phyloP scores from a whole-genome alignment of 371 early-diverging fungal species.

The Lichtheimia ornata region DNA sequence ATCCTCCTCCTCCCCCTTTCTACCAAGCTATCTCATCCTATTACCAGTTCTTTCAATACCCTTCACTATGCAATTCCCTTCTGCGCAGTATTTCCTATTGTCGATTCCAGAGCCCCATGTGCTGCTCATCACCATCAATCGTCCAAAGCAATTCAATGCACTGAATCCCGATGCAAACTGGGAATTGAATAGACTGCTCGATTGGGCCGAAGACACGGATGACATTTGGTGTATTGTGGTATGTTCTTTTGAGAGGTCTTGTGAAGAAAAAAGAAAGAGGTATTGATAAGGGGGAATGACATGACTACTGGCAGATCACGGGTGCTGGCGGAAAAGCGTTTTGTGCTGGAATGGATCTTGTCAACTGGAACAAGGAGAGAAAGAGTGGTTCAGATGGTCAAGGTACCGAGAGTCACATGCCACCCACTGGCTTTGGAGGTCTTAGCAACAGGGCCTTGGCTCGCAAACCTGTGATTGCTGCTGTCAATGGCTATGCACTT shows the following conservation, averaged over 20 bases:
- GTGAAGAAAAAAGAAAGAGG: not conserved
- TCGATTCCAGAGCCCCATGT: constrained; percentile 40
- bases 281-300: not conserved
- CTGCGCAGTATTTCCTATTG: constrained; percentile 33
- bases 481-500: constrained; percentile 52
- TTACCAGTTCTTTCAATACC: not conserved
- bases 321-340: constrained; percentile 51
- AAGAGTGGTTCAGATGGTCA: constrained; percentile 5
- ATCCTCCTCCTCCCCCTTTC: not conserved
- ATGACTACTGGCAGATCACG: constrained; percentile 47
- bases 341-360: constrained; percentile 54
- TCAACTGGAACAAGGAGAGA: constrained; percentile 28
- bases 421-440: constrained; percentile 49
- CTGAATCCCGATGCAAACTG: constrained; percentile 42
- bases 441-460: constrained; percentile 38
- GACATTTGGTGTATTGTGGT: constrained; percentile 49
- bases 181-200: constrained; percentile 38
- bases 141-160: constrained; percentile 46
- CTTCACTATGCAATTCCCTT: constrained; percentile 28
- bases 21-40: not conserved
- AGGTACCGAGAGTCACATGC: constrained; percentile 15
- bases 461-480: constrained; percentile 55
- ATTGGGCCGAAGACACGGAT: constrained; percentile 50
- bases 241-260: constrained; percentile 7
- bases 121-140: constrained; percentile 49